Evolutionary conservation across 1,284 basidiomycete genomes (phyloP).

Genomic region (Boletus sp.): DNA sequence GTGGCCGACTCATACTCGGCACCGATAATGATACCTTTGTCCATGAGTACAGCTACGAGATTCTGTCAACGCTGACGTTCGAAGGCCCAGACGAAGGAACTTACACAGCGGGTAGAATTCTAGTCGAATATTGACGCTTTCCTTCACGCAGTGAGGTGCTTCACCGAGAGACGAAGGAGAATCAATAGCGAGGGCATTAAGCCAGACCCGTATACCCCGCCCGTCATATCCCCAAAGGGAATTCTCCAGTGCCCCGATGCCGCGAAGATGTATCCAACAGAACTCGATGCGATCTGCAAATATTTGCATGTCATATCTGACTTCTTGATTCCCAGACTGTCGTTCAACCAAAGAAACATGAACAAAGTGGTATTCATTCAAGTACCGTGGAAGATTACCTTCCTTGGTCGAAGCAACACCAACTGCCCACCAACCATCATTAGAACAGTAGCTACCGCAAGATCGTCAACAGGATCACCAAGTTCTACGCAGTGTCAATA

Average conservation of each 20-base stretch:
- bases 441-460: conserved; percentile 91
- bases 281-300: conserved; percentile 95
- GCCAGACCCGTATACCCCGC: conserved; percentile 84
- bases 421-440: conserved; percentile 95
- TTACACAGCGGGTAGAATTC: conserved; percentile 95
- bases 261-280: conserved; percentile 96
- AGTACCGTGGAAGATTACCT: conserved; percentile 42
- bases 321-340: conserved; percentile 81
- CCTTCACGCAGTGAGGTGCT: conserved; percentile 69
- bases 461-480: conserved; percentile 91
- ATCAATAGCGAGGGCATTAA: conserved; percentile 92
- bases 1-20: conserved; percentile 85
- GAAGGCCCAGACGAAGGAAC: conserved; percentile 33
- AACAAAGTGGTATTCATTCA: conserved; percentile 1
- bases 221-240: conserved; percentile 98
- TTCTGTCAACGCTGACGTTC: conserved; percentile 4
- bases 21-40: conserved; percentile 97
- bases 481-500: conserved; percentile 53
- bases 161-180: conserved; percentile 42
- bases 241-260: conserved; percentile 91
- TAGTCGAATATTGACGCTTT: conserved; percentile 86
- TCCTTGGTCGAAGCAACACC: conserved; percentile 80
- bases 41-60: conserved; percentile 85
- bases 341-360: conserved; percentile 5
- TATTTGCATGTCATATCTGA: conserved; percentile 97